These are phyloP conservation scores for Rhodofomes roseus DNA, from an alignment of 1,284 basidiomycete species.

Conservation along the genomic window DNA sequence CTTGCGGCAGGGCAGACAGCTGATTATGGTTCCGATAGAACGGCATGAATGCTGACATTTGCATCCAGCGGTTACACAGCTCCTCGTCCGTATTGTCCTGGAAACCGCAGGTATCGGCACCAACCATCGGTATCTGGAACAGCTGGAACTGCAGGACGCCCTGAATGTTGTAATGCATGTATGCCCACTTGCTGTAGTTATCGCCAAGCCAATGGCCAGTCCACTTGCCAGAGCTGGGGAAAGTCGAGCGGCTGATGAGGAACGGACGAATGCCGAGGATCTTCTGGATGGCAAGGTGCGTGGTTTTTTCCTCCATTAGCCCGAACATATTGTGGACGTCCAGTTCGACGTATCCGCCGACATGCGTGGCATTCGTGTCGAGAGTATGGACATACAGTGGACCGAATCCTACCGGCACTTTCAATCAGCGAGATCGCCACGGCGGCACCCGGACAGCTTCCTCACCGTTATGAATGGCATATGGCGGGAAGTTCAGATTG, in stretches of 20 bases:
- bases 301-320: constrained; percentile 59
- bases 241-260: constrained; percentile 63
- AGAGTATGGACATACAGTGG: constrained; percentile 46
- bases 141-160: constrained; percentile 75
- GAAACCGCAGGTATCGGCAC: constrained; percentile 71
- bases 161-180: constrained; percentile 55
- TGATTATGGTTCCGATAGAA: constrained; percentile 73
- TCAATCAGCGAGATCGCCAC: background rate
- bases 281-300: constrained; percentile 49
- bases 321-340: constrained; percentile 68
- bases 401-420: constrained; percentile 35
- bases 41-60: constrained; percentile 71
- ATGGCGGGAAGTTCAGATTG: constrained; percentile 57
- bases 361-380: constrained; percentile 60
- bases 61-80: constrained; percentile 81
- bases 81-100: constrained; percentile 75
- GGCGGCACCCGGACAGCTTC: background rate
- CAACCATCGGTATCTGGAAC: constrained; percentile 74
- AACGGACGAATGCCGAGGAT: constrained; percentile 58
- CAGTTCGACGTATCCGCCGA: constrained; percentile 49
- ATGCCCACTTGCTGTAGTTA: constrained; percentile 65
- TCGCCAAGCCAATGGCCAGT: constrained; percentile 51
- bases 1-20: constrained; percentile 57
- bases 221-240: constrained; percentile 63
- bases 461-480: constrained; percentile 68